These are phyloP conservation scores for Alternaria panax DNA, from an alignment of 2,329 filamentous ascomycete genomes.

Conservation along the genomic window DNA sequence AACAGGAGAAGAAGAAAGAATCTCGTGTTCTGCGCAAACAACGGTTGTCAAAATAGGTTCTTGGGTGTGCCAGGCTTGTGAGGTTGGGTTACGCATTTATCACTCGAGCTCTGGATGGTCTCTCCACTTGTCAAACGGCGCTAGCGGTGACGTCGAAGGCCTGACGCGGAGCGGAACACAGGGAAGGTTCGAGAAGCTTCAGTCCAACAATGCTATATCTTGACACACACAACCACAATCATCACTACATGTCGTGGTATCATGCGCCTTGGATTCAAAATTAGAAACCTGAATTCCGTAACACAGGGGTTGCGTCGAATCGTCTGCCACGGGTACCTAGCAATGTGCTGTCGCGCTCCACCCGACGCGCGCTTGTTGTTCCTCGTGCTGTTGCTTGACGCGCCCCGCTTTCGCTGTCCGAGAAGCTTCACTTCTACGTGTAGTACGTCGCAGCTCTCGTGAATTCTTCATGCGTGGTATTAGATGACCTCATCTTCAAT, in stretches of 20 bases:
- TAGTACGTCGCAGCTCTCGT: background rate
- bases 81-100: conserved; percentile 38
- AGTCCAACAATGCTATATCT: conserved; percentile 8
- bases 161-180: conserved; percentile 15
- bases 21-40: conserved; percentile 23
- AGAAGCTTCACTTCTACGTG: background rate
- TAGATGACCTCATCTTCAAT: background rate
- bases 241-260: background rate
- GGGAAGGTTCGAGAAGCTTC: conserved; percentile 52
- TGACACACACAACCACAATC: conserved; percentile 3
- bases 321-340: background rate
- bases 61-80: too few species aligned
- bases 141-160: conserved; percentile 29
- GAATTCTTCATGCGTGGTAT: background rate
- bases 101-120: conserved; percentile 31
- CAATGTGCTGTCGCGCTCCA: conserved; percentile 3
- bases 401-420: background rate
- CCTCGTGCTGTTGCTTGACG: conserved; percentile 2
- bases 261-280: background rate
- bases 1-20: conserved; percentile 16
- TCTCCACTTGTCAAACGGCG: conserved; percentile 39
- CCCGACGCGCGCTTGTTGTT: background rate
- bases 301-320: background rate
- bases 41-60: too few species aligned
- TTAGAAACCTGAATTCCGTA: background rate